Base-by-base conservation (phyloP, 345 rosid species). In the Brassica cretica region DNA sequence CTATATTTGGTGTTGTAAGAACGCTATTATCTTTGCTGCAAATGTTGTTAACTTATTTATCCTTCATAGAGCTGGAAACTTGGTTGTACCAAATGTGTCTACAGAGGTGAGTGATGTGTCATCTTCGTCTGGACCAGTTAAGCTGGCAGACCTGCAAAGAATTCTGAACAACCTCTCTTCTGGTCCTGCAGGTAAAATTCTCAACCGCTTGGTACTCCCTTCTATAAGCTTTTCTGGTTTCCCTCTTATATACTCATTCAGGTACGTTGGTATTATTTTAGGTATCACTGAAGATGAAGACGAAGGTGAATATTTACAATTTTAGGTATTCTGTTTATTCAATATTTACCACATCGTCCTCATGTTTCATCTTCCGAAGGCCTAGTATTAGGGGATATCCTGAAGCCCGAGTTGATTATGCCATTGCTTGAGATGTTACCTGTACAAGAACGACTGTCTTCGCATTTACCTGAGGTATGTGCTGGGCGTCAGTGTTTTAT, bases 381-480 rank as follows among this genome's bases (percentile, higher is more conserved):
- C 15, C 62, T 95, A 64, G 97, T 83, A 69, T 84, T 95, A 72
- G 97, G 89, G 66, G 99, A 95, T 78, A 84, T 93, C 64, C 82
- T 94, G 88, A 94, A 82, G 84, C 97, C 98, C 12, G 98, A 94
- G 67, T 75, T 92, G 80, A 89, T 94, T 68, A 80, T 91, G 94
- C 98, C 98, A 70, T 87, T 94, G 87, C 88, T 94, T 75, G 90
- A 81, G 73, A 86, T 86, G 61, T 75, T 91, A 82, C 86, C 89
- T 0, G 46, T 92, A 84, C 86, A 90, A 80, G 88, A 92, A 76
- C 82, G 85, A 73, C 73, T 94, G 69, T 85, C 88, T 46, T 82
- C 90, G 10, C 89, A 87, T 86, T 84, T 94, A 81, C 98, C 98
- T 41, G 97, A 94, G 97, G 98, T 94, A 84, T 70, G 24, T 49